Evolutionary conservation across 2,329 filamentous ascomycete genomes (phyloP).

Genomic region (Venturia pyrina): DNA sequence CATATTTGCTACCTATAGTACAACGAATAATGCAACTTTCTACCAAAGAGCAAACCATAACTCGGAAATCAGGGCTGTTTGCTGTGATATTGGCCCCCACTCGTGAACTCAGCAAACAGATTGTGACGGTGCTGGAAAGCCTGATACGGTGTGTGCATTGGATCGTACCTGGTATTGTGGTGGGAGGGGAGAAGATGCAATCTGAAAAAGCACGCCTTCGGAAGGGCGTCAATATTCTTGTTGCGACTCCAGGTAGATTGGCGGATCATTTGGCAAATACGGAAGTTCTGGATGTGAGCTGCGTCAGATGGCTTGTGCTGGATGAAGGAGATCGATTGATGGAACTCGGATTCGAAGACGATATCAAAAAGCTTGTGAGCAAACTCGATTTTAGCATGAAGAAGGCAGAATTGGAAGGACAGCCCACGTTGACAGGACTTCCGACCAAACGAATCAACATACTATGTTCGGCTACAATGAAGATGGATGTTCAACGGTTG

Average conservation of each 20-base stretch:
- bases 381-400: constrained; percentile 53
- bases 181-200: constrained; percentile 62
- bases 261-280: constrained; percentile 91
- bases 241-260: constrained; percentile 85
- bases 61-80: constrained; percentile 76
- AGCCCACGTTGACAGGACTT: constrained; percentile 48
- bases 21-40: constrained; percentile 70
- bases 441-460: constrained; percentile 73
- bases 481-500: constrained; percentile 89
- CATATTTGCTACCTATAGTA: constrained; percentile 88
- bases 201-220: constrained; percentile 86
- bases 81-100: constrained; percentile 92
- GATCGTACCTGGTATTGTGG: constrained; percentile 83
- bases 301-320: constrained; percentile 84
- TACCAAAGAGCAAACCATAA: constrained; percentile 26
- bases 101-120: constrained; percentile 89
- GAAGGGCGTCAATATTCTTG: constrained; percentile 90
- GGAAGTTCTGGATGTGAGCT: constrained; percentile 75
- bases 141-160: constrained; percentile 83
- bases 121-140: constrained; percentile 74
- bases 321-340: constrained; percentile 97
- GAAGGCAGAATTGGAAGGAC: neutral
- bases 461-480: constrained; percentile 93
- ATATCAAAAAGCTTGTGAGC: constrained; percentile 76
- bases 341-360: constrained; percentile 95